Base-by-base conservation (phyloP, 2,329 filamentous ascomycete species). In the Claviceps cyperi region DNA sequence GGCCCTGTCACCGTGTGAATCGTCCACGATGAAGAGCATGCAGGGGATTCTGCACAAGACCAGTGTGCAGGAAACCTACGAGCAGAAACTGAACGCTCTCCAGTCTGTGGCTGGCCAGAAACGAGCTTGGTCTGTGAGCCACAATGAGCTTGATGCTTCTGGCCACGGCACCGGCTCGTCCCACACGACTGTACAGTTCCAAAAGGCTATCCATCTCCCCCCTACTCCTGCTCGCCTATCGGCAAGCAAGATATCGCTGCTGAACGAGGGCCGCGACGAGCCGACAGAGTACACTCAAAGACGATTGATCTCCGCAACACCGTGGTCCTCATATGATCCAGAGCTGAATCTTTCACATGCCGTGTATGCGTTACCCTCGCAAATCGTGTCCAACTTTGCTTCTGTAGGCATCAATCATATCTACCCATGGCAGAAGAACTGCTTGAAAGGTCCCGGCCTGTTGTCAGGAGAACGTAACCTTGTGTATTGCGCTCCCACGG, bases 361-460 rank as follows among this genome's bases (percentile, higher is more conserved):
- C 1, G 68, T 67, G 39, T 90, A 88, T 66, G 76, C 69, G 8
- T 69, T 90, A 14, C 80, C 83, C 2, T 55, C 65, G 0, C 64
- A 70, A 22, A 66, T 89, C 39, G 76, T 85, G 3, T 64, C 70
- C 17, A 89, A 88, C 58, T 76, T 89, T 58, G 72, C 71, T 46
- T 66, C 69, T 0, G 69, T 85, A 39, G 84, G 84, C n/a, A 83
- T 90, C 50, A 75, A 71, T 40, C 76, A 75, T 55, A 89, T 89
- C 52, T 89, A 89, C 57, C 81, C 83, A 2, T 90, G 85, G 85
- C 85, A 89, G 64, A 83, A 83, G 47, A 79, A 81, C 51, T 90
- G 85, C 58, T 70, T 90, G 7, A 69, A 83, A 49, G 79, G 80
- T 0, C 78, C 77, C 3, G 82, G 83, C 0, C 70, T 88, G 17